Evolutionary conservation across 192 early-diverging fungal genomes (phyloP).

Genomic region (Radiomyces spectabilis): DNA sequence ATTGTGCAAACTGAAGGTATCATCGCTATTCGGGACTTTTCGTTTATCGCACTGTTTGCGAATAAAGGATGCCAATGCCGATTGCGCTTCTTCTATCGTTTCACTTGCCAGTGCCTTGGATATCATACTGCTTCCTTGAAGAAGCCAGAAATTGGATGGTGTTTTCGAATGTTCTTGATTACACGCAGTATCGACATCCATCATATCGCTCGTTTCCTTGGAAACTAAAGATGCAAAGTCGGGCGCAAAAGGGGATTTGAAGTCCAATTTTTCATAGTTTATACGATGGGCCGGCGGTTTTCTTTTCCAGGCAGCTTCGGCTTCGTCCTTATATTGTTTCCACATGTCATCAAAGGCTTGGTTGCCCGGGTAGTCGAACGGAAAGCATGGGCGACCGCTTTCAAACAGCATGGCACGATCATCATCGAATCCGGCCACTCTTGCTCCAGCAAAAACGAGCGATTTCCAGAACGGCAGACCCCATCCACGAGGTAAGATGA

Average conservation of each 20-base stretch:
- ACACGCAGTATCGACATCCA: not conserved
- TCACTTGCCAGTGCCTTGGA: not conserved
- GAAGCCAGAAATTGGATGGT: not conserved
- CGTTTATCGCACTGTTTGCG: not conserved
- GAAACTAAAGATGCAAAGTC: slow-evolving; percentile 45
- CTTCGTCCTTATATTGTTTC: slow-evolving; percentile 29
- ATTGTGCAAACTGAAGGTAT: not conserved
- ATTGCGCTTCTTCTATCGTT: not conserved
- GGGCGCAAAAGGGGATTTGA: slow-evolving; percentile 64
- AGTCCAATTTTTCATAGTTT: slow-evolving; percentile 70
- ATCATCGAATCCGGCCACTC: slow-evolving; percentile 73
- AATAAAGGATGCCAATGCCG: not conserved
- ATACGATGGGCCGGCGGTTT: slow-evolving; percentile 75
- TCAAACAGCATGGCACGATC: slow-evolving; percentile 70
- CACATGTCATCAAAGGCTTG: slow-evolving; percentile 44
- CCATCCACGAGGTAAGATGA: slow-evolving; percentile 76
- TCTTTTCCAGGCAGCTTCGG: slow-evolving; percentile 47
- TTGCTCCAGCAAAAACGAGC: slow-evolving; percentile 83
- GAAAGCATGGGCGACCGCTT: slow-evolving; percentile 67
- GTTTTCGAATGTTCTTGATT: not conserved
- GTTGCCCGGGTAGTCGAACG: slow-evolving; percentile 80
- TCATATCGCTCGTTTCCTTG: not conserved
- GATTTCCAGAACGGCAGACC: slow-evolving; percentile 86
- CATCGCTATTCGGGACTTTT: not conserved
- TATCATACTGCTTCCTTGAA: not conserved